phyloP scores from a whole-genome alignment of 169 alveolate genomes.

The Plasmodium vinckei region DNA sequence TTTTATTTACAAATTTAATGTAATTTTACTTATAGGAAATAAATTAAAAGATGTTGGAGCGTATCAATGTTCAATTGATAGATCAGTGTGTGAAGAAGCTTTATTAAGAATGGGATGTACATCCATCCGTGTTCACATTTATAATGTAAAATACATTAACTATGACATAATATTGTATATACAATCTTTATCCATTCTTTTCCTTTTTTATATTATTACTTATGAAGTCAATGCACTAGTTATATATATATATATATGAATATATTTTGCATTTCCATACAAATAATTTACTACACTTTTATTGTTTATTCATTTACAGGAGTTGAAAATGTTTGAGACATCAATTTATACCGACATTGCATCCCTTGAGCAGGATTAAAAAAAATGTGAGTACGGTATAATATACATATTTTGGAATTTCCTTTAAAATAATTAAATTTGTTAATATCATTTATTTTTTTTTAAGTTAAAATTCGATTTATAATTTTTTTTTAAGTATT shows the following conservation, averaged over 20 bases:
- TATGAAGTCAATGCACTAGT: background rate
- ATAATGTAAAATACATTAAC: slow-evolving; percentile 31
- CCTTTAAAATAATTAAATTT: too few species aligned
- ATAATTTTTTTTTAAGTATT: too few species aligned
- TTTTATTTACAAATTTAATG: too few species aligned
- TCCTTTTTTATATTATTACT: too few species aligned
- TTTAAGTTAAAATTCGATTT: too few species aligned
- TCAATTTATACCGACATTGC: slow-evolving; percentile 55
- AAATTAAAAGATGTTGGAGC: slow-evolving; percentile 58
- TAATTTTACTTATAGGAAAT: slow-evolving; percentile 10
- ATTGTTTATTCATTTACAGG: background rate
- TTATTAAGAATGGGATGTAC: slow-evolving; percentile 43
- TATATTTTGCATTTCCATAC: background rate
- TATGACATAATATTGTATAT: too few species aligned
- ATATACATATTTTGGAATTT: too few species aligned
- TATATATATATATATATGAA: background rate
- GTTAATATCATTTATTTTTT: too few species aligned
- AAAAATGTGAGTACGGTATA: too few species aligned
- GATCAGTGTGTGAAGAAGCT: slow-evolving; percentile 46
- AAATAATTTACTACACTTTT: background rate
- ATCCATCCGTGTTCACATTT: slow-evolving; percentile 64
- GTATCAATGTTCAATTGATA: slow-evolving; percentile 60
- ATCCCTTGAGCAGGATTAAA: slow-evolving; percentile 11
- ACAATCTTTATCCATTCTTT: too few species aligned
- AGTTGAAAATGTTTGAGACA: slow-evolving; percentile 66